Conservation (phyloP, 2,329 filamentous ascomycete genomes). For the Diplodia seriata region DNA sequence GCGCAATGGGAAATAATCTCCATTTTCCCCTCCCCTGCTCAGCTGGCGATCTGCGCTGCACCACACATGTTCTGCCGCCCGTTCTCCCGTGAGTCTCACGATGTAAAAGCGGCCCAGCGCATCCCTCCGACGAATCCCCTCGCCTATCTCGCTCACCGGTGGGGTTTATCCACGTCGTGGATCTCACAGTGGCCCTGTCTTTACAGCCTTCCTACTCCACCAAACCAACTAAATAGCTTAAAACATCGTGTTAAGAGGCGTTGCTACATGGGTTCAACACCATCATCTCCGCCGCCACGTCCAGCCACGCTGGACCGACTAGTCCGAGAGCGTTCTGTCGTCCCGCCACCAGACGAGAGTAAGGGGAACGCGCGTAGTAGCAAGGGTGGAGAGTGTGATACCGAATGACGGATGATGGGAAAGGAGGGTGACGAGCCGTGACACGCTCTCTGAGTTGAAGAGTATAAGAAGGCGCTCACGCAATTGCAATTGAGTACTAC, state of each 20-base stretch:
- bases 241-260: not conserved
- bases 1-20: constrained; percentile 3
- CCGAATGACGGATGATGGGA: constrained; percentile 1
- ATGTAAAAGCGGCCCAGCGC: constrained; percentile 14
- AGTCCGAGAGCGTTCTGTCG: not conserved
- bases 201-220: not conserved
- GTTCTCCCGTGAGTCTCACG: not conserved
- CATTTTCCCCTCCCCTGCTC: not conserved
- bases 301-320: constrained; percentile 5
- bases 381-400: constrained; percentile 3
- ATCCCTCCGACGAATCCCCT: constrained; percentile 14
- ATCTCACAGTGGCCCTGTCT: constrained; percentile 1
- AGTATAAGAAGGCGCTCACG: constrained; percentile 14
- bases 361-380: constrained; percentile 8
- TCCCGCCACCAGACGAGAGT: constrained; percentile 1
- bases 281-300: constrained; percentile 18
- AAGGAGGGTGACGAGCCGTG: not conserved
- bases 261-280: constrained; percentile 12
- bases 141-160: constrained; percentile 11
- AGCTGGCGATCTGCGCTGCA: constrained; percentile 10
- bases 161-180: not conserved
- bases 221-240: not conserved
- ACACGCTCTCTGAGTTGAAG: not conserved
- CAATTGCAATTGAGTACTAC: not conserved
- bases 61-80: not conserved